Evolutionary conservation across 768 basidiomycete genomes (phyloP), one percentile per base, ranked within the genome.

Genomic region (Infundibulicybe gibba): DNA sequence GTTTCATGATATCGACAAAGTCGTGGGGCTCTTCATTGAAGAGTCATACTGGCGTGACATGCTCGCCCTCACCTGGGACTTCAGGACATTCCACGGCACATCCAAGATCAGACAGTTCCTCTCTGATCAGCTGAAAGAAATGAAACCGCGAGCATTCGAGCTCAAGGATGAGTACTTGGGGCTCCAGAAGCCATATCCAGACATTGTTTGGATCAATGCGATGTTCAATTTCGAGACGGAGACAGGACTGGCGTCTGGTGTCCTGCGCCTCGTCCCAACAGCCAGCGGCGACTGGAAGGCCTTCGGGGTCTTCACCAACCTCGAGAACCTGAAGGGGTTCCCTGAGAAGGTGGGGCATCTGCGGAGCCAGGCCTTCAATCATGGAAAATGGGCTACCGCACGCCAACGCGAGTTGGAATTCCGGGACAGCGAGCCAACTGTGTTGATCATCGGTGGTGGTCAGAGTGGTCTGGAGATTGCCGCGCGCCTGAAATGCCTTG

Each of bases 401-500:
- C 0, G 59, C 65, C 5, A 83, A 82, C 76, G 25, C 74, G 77
- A 2, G 76, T 64, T 13, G 76, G 79, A 3, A 80, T 81, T 44
- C 68, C 71, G 39, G 85, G 84, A 2, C 56, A 17, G 3, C 4
- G n/a, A 14, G 10, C 56, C 56, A 0, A 25, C 70, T n/a, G n/a
- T n/a, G n/a, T n/a, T n/a, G n/a, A n/a, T n/a, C n/a, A n/a, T n/a
- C n/a, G n/a, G n/a, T n/a, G n/a, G n/a, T n/a, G n/a, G n/a, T n/a
- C n/a, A n/a, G n/a, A n/a, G n/a, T n/a, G n/a, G n/a, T n/a, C n/a
- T n/a, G n/a, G n/a, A n/a, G 8, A 53, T 79, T 16, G 80, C 80
- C 0, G 83, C 81, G n/a, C 67, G 81, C 34, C 70, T 87, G 46
- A 78, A 80, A 56, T 64, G 64, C 3, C 63, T 83, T 6, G 79